A percentile compares a stretch with the other conserved stretches of the same genome.
Evolutionary conservation across 441 rosid species (phyloP).

Genomic region (Flueggea neowawraea): DNA sequence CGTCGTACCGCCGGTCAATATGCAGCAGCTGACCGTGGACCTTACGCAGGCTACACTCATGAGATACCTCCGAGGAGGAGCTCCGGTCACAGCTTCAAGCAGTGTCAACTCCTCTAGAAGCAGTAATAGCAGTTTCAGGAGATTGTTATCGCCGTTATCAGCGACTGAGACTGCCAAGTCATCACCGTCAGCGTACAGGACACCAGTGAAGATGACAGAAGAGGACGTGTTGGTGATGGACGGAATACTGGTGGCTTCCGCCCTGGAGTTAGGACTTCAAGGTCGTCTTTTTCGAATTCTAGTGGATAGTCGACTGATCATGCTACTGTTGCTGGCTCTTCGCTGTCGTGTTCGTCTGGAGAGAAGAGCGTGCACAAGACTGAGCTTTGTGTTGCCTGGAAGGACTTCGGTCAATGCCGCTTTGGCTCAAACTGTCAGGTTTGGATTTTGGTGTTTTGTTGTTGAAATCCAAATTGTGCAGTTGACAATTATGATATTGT

Average conservation of each 20-base stretch:
- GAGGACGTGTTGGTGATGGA: conserved; percentile 63
- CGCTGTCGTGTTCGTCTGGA: neutral
- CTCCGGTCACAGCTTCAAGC: conserved; percentile 12
- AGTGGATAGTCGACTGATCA: conserved; percentile 1
- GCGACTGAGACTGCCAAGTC: conserved; percentile 15
- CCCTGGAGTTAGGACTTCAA: conserved; percentile 14
- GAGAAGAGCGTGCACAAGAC: conserved; percentile 18
- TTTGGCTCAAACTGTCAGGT: conserved; percentile 43
- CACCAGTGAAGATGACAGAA: conserved; percentile 24
- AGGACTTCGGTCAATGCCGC: conserved; percentile 42
- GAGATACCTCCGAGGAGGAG: conserved; percentile 12
- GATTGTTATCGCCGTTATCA: conserved; percentile 19
- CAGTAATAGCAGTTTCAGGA: conserved; percentile 11
- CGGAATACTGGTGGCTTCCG: conserved; percentile 45
- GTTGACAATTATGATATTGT: no score
- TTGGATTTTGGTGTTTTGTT: no score
- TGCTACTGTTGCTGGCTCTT: conserved; percentile 21
- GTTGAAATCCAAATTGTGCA: no score
- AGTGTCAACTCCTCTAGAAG: neutral
- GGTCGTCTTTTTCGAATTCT: conserved; percentile 2
- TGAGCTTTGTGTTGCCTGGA: conserved; percentile 38
- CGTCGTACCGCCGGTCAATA: no score
- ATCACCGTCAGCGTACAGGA: neutral
- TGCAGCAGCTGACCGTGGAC: no score
- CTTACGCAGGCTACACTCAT: neutral